These are phyloP conservation scores for Jatropha multifida DNA, from an alignment of 441 rosid genomes.

Conservation along the genomic window DNA sequence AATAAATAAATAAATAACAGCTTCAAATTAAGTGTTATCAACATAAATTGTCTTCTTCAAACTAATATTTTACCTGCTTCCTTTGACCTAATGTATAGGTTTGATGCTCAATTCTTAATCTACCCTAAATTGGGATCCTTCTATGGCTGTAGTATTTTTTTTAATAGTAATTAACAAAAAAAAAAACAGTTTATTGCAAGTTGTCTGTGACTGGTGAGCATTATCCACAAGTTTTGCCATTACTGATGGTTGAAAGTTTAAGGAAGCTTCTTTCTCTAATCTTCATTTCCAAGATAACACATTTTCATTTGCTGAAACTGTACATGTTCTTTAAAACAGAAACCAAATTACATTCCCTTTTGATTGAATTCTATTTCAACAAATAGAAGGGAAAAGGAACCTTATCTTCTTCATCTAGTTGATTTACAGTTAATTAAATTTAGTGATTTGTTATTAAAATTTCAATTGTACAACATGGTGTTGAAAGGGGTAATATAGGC, in stretches of 20 bases:
- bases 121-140: too few species aligned
- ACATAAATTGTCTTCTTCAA: not conserved
- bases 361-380: too few species aligned
- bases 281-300: not conserved
- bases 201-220: not conserved
- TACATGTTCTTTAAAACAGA: too few species aligned
- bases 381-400: too few species aligned
- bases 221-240: not conserved
- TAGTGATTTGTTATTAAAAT: too few species aligned
- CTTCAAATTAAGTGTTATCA: not conserved
- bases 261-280: not conserved
- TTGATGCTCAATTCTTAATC: too few species aligned
- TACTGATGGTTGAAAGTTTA: not conserved
- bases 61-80: too few species aligned
- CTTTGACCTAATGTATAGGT: too few species aligned
- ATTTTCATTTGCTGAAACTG: not conserved
- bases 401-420: too few species aligned
- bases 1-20: not conserved
- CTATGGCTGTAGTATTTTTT: too few species aligned
- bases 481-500: constrained; percentile 12
- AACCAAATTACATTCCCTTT: too few species aligned
- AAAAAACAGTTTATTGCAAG: not conserved
- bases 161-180: not conserved
- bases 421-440: too few species aligned
- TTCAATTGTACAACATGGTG: not conserved